Conservation (phyloP, 192 early-diverging fungal genomes). For the Gamsiella multidivaricata region DNA sequence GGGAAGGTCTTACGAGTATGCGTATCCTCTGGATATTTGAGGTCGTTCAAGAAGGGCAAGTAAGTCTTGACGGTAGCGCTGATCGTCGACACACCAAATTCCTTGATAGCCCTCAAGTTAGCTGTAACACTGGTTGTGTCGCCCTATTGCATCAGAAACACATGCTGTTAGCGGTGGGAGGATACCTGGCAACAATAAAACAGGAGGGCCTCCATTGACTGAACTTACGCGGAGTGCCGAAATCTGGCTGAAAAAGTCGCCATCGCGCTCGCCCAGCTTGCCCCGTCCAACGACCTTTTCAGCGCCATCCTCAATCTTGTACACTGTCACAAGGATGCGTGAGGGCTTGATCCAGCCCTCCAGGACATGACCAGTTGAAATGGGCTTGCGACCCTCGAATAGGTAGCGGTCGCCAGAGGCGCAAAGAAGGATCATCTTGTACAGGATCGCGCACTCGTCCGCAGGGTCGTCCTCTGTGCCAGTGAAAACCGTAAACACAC, state of each 20-base stretch:
- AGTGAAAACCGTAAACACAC: slow-evolving; percentile 54
- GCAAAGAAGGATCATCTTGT: slow-evolving; percentile 46
- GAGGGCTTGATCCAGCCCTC: slow-evolving; percentile 56
- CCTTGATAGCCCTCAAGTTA: slow-evolving; percentile 28
- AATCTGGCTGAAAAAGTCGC: slow-evolving; percentile 47
- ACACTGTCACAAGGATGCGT: slow-evolving; percentile 48
- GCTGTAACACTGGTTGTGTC: slow-evolving; percentile 6
- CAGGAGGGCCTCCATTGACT: background rate
- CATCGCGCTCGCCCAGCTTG: slow-evolving; percentile 49
- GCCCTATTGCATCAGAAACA: slow-evolving; percentile 19
- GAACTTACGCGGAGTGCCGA: slow-evolving; percentile 35
- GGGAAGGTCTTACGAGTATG: slow-evolving; percentile 28
- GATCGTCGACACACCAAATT: slow-evolving; percentile 26
- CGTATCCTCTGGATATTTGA: slow-evolving; percentile 52
- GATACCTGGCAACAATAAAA: slow-evolving; percentile 7
- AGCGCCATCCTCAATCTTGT: slow-evolving; percentile 31
- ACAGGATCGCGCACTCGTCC: slow-evolving; percentile 47
- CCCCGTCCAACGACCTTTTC: slow-evolving; percentile 52
- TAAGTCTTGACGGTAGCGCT: slow-evolving; percentile 26
- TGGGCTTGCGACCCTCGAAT: slow-evolving; percentile 56
- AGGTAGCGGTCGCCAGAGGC: slow-evolving; percentile 52
- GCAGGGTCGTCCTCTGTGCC: slow-evolving; percentile 38
- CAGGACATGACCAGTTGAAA: slow-evolving; percentile 29
- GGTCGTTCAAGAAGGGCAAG: slow-evolving; percentile 45
- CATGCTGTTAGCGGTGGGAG: no score